Conservation (phyloP, 441 rosid genomes). For the Capsella rubella region DNA sequence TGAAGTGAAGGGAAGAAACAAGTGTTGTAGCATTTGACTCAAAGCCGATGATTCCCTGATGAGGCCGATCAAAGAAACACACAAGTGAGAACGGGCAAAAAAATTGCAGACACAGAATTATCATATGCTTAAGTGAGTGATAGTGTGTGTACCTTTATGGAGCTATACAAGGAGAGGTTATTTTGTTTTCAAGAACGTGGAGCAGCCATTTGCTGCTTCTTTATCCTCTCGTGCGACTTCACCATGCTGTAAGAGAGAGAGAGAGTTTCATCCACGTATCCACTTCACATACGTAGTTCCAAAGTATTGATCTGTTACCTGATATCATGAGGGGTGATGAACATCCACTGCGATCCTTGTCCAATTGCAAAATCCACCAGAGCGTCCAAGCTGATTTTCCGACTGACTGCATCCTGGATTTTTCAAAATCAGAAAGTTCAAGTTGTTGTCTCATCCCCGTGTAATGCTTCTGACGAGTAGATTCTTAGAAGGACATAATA, state of each 20-base stretch:
- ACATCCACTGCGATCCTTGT: conserved; percentile 94
- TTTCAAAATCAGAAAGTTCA: conserved; percentile 32
- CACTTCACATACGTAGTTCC: conserved; percentile 20
- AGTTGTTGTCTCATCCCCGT: background rate
- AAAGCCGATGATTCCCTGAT: conserved; percentile 17
- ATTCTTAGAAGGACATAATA: conserved; percentile 36
- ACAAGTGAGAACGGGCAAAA: conserved; percentile 5
- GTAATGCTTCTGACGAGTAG: conserved; percentile 16
- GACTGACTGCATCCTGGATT: conserved; percentile 92
- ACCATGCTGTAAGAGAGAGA: conserved; percentile 66
- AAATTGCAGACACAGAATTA: background rate
- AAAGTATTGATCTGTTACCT: conserved; percentile 53
- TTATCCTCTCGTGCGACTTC: conserved; percentile 69
- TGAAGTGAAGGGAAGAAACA: background rate
- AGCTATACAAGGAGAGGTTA: conserved; percentile 21
- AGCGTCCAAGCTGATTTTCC: conserved; percentile 94
- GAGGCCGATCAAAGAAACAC: conserved; percentile 1
- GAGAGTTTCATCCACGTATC: conserved; percentile 28
- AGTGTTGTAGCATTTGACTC: conserved; percentile 1
- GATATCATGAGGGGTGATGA: conserved; percentile 98
- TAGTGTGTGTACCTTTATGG: background rate
- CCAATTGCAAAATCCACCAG: conserved; percentile 85
- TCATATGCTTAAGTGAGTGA: background rate
- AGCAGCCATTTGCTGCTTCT: conserved; percentile 96
- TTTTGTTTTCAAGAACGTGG: conserved; percentile 68